phyloP scores from a whole-genome alignment of 306 rosid species.

The Vigna trinervia region DNA sequence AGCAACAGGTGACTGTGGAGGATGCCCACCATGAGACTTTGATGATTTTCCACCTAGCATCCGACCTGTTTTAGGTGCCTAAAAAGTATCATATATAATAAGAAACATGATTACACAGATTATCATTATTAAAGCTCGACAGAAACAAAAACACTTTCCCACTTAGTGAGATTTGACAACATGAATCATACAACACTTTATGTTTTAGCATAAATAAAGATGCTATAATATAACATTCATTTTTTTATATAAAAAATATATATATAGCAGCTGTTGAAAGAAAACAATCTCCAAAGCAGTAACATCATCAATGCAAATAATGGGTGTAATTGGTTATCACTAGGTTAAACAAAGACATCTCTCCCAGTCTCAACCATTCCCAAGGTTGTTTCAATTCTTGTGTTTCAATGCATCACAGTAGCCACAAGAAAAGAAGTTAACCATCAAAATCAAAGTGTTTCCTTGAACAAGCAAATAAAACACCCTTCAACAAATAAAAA shows the following conservation, averaged over 20 bases:
- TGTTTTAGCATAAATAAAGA: not conserved
- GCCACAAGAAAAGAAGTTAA: too few species aligned
- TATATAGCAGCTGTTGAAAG: constrained; percentile 5
- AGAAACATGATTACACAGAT: not conserved
- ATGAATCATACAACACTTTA: not conserved
- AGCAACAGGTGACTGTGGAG: constrained; percentile 69
- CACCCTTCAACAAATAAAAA: too few species aligned
- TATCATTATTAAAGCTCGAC: constrained; percentile 11
- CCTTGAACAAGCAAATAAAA: too few species aligned
- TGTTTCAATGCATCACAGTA: not conserved
- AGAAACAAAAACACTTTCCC: not conserved
- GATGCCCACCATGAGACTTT: constrained; percentile 68
- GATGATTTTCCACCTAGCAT: constrained; percentile 76
- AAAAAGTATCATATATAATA: constrained; percentile 24
- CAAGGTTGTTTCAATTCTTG: not conserved
- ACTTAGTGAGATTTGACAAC: not conserved
- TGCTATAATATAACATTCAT: too few species aligned
- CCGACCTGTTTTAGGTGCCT: constrained; percentile 88
- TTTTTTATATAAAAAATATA: too few species aligned
- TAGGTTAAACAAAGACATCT: not conserved
- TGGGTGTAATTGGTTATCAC: not conserved
- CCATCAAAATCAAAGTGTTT: too few species aligned
- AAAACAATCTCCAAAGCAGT: not conserved
- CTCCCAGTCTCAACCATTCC: not conserved
- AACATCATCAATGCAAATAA: not conserved